phyloP scores from a whole-genome alignment of 306 rosid species.

The Oemleria cerasiformis region DNA sequence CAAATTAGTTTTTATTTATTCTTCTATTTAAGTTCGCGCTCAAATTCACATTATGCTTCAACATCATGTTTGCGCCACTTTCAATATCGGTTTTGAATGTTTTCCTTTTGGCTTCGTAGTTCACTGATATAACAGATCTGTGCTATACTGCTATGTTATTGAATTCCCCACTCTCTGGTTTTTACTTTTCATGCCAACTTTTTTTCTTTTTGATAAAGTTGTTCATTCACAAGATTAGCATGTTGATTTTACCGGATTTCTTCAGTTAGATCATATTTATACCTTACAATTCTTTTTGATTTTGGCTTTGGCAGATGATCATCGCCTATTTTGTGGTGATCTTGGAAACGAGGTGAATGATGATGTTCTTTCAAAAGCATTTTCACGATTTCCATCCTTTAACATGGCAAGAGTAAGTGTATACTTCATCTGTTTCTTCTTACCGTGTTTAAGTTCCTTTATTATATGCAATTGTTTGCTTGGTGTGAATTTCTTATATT shows the following conservation, averaged over 20 bases:
- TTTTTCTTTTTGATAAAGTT: not conserved
- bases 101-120: not conserved
- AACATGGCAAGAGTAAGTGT: constrained; percentile 84
- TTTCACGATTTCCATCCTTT: constrained; percentile 88
- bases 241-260: not conserved
- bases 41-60: not conserved
- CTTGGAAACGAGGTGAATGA: constrained; percentile 99
- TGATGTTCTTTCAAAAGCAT: constrained; percentile 91
- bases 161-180: not conserved
- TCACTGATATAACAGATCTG: not conserved
- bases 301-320: constrained; percentile 61
- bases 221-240: not conserved
- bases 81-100: not conserved
- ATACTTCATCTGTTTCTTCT: not conserved
- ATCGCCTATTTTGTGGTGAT: constrained; percentile 88
- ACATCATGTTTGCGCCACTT: not conserved
- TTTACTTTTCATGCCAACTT: not conserved
- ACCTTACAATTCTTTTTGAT: constrained; percentile 8
- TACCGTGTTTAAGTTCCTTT: not conserved
- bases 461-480: constrained; percentile 23
- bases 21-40: not conserved
- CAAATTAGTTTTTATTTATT: not conserved
- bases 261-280: constrained; percentile 6
- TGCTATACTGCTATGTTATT: not conserved
- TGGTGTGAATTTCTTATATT: constrained; percentile 49